phyloP scores from a whole-genome alignment of 2,329 filamentous ascomycete genomes.

The Amauroascus niger region DNA sequence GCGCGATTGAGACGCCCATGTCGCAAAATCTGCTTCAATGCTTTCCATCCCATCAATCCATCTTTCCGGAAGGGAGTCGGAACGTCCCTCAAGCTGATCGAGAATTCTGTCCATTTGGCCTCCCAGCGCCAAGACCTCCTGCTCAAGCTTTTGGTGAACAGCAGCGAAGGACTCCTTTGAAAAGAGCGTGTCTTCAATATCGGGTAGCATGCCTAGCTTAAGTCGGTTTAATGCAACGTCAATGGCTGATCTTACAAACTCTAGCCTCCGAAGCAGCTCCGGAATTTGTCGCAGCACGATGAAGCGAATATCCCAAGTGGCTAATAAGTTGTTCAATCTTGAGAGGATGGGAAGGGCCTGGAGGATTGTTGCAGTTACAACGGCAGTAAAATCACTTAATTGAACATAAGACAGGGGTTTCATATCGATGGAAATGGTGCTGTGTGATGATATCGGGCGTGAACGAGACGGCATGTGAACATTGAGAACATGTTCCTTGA shows the following conservation, averaged over 20 bases:
- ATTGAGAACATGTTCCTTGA: slow-evolving; percentile 78
- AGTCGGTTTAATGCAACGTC: slow-evolving; percentile 28
- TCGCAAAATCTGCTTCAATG: slow-evolving; percentile 65
- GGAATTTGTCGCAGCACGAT: slow-evolving; percentile 65
- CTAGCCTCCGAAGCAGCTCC: slow-evolving; percentile 54
- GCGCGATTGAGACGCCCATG: slow-evolving; percentile 73
- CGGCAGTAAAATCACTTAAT: slow-evolving; percentile 80
- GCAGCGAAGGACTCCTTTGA: slow-evolving; percentile 34
- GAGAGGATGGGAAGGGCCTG: slow-evolving; percentile 75
- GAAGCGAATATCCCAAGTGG: slow-evolving; percentile 68
- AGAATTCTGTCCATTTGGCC: slow-evolving; percentile 72
- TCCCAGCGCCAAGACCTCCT: slow-evolving; percentile 61
- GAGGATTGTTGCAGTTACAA: slow-evolving; percentile 85
- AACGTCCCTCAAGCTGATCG: slow-evolving; percentile 70
- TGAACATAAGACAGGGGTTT: slow-evolving; percentile 48
- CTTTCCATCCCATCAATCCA: slow-evolving; percentile 84
- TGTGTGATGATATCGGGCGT: slow-evolving; percentile 41
- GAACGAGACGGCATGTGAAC: slow-evolving; percentile 61
- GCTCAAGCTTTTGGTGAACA: slow-evolving; percentile 49
- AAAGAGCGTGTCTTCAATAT: slow-evolving; percentile 23
- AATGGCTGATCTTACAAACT: slow-evolving; percentile 30
- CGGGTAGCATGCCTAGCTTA: slow-evolving; percentile 21
- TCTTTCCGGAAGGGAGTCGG: slow-evolving; percentile 71
- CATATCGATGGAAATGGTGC: slow-evolving; percentile 33
- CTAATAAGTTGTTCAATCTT: slow-evolving; percentile 60